Evolutionary conservation across 352 stramenopile genomes (phyloP).

Genomic region (Saprolegnia diclina): DNA sequence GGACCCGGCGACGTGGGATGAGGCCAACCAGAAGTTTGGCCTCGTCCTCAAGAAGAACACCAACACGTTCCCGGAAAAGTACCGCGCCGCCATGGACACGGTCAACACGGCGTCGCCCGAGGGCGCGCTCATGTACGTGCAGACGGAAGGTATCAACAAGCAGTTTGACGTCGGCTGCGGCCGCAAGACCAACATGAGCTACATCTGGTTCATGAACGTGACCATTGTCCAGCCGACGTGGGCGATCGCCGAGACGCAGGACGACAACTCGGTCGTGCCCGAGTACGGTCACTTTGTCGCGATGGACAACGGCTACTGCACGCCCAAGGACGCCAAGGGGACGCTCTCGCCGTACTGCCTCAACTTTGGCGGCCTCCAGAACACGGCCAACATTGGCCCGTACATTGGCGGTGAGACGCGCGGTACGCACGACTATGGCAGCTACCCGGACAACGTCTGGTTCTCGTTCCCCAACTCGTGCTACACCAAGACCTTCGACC

Average conservation of each 20-base stretch:
- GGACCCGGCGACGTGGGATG: slow-evolving; percentile 7
- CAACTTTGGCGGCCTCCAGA: slow-evolving; percentile 61
- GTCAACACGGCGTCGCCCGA: slow-evolving; percentile 71
- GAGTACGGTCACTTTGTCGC: slow-evolving; percentile 53
- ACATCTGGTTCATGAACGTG: slow-evolving; percentile 67
- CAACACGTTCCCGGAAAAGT: slow-evolving; percentile 39
- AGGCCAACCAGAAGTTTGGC: background rate
- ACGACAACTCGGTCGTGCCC: slow-evolving; percentile 30
- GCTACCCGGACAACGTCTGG: slow-evolving; percentile 69
- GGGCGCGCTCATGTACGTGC: slow-evolving; percentile 72
- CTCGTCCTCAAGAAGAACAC: slow-evolving; percentile 1
- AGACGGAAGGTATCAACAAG: slow-evolving; percentile 64
- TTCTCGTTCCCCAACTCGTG: slow-evolving; percentile 78
- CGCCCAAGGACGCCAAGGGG: slow-evolving; percentile 23
- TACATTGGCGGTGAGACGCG: slow-evolving; percentile 52
- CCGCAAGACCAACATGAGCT: slow-evolving; percentile 67
- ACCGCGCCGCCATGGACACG: slow-evolving; percentile 47
- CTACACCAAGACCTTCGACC: slow-evolving; percentile 37
- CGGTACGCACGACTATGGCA: slow-evolving; percentile 43
- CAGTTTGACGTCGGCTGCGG: slow-evolving; percentile 36
- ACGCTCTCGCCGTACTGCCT: slow-evolving; percentile 43
- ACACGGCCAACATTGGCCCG: slow-evolving; percentile 48
- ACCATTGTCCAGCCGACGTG: slow-evolving; percentile 59
- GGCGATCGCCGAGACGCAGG: slow-evolving; percentile 57
- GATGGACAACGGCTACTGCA: slow-evolving; percentile 59